phyloP scores from a whole-genome alignment of 768 basidiomycete species.

The Suillus ampliporus region DNA sequence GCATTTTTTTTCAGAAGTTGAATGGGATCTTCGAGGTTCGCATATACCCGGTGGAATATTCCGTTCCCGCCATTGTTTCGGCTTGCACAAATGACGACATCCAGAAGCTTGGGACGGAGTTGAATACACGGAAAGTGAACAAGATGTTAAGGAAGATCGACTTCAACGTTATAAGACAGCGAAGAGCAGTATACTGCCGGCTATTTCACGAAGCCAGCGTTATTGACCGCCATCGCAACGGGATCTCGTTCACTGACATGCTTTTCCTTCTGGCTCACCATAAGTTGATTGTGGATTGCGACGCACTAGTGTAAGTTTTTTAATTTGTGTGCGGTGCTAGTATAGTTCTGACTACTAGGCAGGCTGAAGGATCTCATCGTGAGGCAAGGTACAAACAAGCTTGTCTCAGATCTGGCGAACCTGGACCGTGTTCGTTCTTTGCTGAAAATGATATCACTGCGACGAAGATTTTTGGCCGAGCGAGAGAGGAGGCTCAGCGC shows the following conservation, averaged over 20 bases:
- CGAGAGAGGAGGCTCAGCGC: slow-evolving; percentile 50
- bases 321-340: background rate
- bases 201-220: slow-evolving; percentile 89
- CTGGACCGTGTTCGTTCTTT: slow-evolving; percentile 84
- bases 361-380: slow-evolving; percentile 85
- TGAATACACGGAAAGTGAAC: slow-evolving; percentile 71
- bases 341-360: slow-evolving; percentile 11
- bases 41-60: slow-evolving; percentile 78
- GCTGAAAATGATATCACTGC: slow-evolving; percentile 74
- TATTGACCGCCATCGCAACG: slow-evolving; percentile 69
- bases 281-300: slow-evolving; percentile 87
- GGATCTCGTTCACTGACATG: slow-evolving; percentile 93
- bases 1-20: slow-evolving; percentile 59
- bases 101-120: slow-evolving; percentile 46
- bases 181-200: slow-evolving; percentile 73
- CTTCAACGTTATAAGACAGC: slow-evolving; percentile 60
- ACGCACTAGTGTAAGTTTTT: slow-evolving; percentile 80
- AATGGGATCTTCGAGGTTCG: slow-evolving; percentile 88
- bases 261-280: slow-evolving; percentile 87
- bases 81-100: slow-evolving; percentile 46
- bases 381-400: slow-evolving; percentile 75
- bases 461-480: slow-evolving; percentile 66
- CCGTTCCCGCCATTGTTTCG: slow-evolving; percentile 62
- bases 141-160: slow-evolving; percentile 68
- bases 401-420: slow-evolving; percentile 85